Conservation (phyloP, 768 basidiomycete genomes). For the Trametopsis cervina region DNA sequence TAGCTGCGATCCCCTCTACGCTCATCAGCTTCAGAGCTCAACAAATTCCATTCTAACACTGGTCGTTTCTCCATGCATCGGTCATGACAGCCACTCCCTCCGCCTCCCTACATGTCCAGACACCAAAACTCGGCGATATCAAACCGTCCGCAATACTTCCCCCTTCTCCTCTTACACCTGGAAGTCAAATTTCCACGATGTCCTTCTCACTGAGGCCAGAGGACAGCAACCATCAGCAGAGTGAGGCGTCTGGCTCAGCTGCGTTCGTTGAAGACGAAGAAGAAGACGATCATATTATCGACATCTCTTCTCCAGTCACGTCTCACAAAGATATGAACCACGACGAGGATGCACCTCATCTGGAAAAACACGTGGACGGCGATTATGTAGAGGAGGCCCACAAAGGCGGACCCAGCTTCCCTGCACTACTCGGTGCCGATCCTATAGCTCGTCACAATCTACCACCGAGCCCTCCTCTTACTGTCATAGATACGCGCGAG, state of each 20-base stretch:
- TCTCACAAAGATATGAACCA: not conserved
- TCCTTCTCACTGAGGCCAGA: slow-evolving; percentile 4
- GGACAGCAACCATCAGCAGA: not conserved
- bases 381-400: slow-evolving; percentile 9
- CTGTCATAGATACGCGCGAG: slow-evolving; percentile 19
- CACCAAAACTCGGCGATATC: slow-evolving; percentile 7
- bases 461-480: slow-evolving; percentile 27
- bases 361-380: not conserved
- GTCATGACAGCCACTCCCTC: slow-evolving; percentile 14
- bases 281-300: not conserved
- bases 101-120: slow-evolving; percentile 9
- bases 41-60: not conserved
- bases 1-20: not conserved
- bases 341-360: not conserved
- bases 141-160: slow-evolving; percentile 6
- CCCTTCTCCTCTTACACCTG: slow-evolving; percentile 11
- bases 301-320: not conserved
- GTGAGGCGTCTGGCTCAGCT: not conserved
- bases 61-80: slow-evolving; percentile 9
- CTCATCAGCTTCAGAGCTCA: not conserved
- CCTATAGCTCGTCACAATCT: slow-evolving; percentile 11
- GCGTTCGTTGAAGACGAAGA: too few species aligned
- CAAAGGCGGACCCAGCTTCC: slow-evolving; percentile 8
- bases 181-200: slow-evolving; percentile 4
- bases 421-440: slow-evolving; percentile 17